Percentiles rank a stretch among this genome's conserved stretches.
Conservation (phyloP, 208 protist genomes). For the Acanthamoeba sp. region DNA sequence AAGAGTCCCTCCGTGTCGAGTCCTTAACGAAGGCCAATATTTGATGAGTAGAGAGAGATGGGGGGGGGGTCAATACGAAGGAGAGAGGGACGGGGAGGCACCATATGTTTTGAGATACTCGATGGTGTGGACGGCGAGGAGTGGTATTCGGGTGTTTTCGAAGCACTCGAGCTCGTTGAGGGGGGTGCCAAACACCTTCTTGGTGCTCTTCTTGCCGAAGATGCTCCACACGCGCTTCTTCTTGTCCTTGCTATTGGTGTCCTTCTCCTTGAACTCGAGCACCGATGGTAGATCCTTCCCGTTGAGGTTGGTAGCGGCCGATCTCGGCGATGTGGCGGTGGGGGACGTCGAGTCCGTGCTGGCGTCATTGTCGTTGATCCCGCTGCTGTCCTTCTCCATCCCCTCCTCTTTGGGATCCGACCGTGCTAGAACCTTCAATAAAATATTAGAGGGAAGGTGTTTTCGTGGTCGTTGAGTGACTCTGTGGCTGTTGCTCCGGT, state of each 20-base stretch:
- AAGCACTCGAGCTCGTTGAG: not conserved
- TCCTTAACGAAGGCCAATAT: not conserved
- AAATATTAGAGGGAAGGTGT: too few relatives aligned
- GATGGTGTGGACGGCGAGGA: slow-evolving; percentile 24
- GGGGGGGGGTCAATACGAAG: not conserved
- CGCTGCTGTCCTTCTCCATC: slow-evolving; percentile 15
- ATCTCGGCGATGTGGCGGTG: not conserved
- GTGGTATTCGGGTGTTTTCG: slow-evolving; percentile 13
- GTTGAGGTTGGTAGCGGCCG: not conserved
- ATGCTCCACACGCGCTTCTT: slow-evolving; percentile 25
- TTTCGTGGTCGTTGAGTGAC: too few relatives aligned
- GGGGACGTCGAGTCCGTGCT: not conserved
- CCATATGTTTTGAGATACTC: slow-evolving; percentile 18
- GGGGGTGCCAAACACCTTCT: slow-evolving; percentile 14
- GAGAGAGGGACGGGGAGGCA: not conserved
- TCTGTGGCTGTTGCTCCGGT: too few relatives aligned
- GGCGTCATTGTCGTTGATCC: not conserved
- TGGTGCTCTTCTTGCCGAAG: not conserved
- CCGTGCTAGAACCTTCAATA: too few relatives aligned
- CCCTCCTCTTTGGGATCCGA: too few relatives aligned
- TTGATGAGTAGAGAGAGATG: not conserved
- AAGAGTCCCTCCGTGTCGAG: slow-evolving; percentile 43
- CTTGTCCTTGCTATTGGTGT: not conserved
- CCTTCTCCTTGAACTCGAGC: not conserved
- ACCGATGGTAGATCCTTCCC: not conserved